phyloP scores from a whole-genome alignment of 2,329 filamentous ascomycete species.

The Geosmithia flava region DNA sequence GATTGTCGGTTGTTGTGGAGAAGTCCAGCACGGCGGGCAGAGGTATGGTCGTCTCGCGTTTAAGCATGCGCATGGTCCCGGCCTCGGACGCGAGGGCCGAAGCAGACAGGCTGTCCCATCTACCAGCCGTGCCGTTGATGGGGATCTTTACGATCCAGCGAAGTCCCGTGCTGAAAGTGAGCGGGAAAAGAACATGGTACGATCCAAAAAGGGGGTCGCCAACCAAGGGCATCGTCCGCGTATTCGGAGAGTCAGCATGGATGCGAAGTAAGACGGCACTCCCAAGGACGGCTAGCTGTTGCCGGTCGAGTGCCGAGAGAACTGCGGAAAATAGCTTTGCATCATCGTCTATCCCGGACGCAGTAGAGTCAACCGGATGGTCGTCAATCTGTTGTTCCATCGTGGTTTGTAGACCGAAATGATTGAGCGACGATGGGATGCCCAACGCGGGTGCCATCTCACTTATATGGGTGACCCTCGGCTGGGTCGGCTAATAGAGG shows the following conservation, averaged over 20 bases:
- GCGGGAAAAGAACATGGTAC: constrained; percentile 10
- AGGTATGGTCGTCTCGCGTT: constrained; percentile 14
- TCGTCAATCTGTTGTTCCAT: too few species aligned
- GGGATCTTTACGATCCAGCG: constrained; percentile 12
- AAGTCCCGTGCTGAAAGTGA: constrained; percentile 7
- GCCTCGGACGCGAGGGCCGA: constrained; percentile 10
- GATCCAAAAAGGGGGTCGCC: constrained; percentile 9
- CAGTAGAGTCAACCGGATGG: too few species aligned
- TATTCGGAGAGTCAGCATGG: too few species aligned
- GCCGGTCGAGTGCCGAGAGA: too few species aligned
- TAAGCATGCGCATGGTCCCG: constrained; percentile 14
- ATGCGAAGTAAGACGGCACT: too few species aligned
- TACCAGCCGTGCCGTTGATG: constrained; percentile 7
- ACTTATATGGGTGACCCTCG: too few species aligned
- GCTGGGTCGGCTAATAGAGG: too few species aligned
- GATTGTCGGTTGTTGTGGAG: constrained; percentile 10
- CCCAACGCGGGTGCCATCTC: too few species aligned
- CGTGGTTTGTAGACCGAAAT: not conserved
- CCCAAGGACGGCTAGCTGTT: too few species aligned
- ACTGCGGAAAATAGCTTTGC: too few species aligned
- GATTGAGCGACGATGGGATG: too few species aligned
- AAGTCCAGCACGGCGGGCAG: constrained; percentile 16
- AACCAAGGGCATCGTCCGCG: not conserved
- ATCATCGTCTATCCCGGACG: too few species aligned
- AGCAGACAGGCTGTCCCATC: constrained; percentile 6